A percentile compares a stretch with the other conserved stretches of the same genome.
phyloP scores from a whole-genome alignment of 345 rosid species.

The Eucalyptus shirleyi region DNA sequence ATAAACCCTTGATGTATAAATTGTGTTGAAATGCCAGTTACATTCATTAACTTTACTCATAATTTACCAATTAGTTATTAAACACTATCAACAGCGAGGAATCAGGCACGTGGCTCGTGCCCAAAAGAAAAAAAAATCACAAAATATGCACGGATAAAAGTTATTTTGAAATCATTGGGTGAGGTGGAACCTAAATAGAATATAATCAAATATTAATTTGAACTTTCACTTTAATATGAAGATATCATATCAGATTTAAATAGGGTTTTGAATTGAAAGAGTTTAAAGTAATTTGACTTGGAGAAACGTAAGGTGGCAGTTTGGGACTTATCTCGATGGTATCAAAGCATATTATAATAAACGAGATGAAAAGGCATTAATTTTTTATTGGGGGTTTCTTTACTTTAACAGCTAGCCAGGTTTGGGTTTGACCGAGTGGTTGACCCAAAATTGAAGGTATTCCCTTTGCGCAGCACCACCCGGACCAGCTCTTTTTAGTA shows the following conservation, averaged over 20 bases:
- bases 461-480: neutral
- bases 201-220: neutral
- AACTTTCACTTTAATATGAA: neutral
- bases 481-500: neutral
- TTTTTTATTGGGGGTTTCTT: neutral
- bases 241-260: neutral
- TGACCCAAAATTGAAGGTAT: neutral
- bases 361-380: neutral
- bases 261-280: neutral
- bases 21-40: neutral
- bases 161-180: neutral
- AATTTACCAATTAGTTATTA: neutral
- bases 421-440: neutral
- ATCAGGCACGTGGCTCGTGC: neutral
- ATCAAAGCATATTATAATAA: neutral
- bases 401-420: neutral
- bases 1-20: neutral
- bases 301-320: neutral
- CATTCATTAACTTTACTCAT: neutral
- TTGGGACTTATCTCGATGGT: neutral
- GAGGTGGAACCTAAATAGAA: neutral
- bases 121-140: neutral
- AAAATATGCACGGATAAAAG: neutral
- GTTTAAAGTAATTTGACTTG: neutral
- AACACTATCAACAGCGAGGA: neutral